These are phyloP conservation scores for Dioszegia hungarica DNA, from an alignment of 768 basidiomycete species.

Conservation along the genomic window DNA sequence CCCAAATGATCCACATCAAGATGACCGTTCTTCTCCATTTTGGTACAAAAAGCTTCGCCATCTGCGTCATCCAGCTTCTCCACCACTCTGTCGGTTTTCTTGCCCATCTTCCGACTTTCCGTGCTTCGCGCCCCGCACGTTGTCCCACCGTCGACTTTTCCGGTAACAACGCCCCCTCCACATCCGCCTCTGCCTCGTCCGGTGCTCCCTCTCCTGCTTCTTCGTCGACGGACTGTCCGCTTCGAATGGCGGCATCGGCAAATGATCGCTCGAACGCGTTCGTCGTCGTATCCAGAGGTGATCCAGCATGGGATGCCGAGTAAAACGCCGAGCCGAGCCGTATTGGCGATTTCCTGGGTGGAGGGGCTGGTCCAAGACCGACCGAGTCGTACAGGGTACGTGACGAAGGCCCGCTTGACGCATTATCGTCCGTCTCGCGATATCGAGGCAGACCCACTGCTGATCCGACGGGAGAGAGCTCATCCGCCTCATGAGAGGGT, in stretches of 20 bases:
- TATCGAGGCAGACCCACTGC: not conserved
- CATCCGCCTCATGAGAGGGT: not conserved
- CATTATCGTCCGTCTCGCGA: not conserved
- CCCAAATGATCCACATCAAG: slow-evolving; percentile 49
- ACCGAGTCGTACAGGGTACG: slow-evolving; percentile 19
- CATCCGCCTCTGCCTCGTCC: slow-evolving; percentile 6
- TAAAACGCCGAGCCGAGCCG: slow-evolving; percentile 39
- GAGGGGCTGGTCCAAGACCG: slow-evolving; percentile 16
- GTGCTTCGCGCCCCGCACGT: not conserved
- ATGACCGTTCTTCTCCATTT: slow-evolving; percentile 45
- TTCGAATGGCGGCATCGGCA: slow-evolving; percentile 1
- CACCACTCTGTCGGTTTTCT: slow-evolving; percentile 14
- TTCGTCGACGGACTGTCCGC: not conserved
- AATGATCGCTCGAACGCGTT: slow-evolving; percentile 35
- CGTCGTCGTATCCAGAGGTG: slow-evolving; percentile 5
- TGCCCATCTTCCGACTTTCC: not conserved
- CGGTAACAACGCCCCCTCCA: not conserved
- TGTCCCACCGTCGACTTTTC: not conserved
- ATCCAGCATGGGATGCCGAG: slow-evolving; percentile 4
- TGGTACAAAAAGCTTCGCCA: slow-evolving; percentile 38
- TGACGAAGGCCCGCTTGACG: not conserved
- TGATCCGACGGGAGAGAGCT: not conserved
- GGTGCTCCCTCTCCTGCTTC: slow-evolving; percentile 4
- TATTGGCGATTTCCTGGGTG: slow-evolving; percentile 17
- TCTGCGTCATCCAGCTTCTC: slow-evolving; percentile 29